These are phyloP conservation scores for Saccharum spontaneum DNA, from an alignment of 176 grass and related monocot species.

Conservation along the genomic window DNA sequence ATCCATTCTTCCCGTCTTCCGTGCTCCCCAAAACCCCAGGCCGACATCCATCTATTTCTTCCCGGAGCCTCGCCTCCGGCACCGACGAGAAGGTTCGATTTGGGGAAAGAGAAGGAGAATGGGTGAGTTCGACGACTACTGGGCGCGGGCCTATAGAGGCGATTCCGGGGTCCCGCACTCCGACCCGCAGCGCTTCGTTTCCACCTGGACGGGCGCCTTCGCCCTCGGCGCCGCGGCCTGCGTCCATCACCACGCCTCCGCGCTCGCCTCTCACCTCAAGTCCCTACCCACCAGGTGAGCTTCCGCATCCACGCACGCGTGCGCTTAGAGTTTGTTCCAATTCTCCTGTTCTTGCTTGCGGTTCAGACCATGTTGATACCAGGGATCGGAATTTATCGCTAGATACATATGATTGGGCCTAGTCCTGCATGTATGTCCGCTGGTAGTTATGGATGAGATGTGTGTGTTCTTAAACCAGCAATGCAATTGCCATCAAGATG, in stretches of 20 bases:
- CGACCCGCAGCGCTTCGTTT: slow-evolving; percentile 56
- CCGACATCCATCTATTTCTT: neutral
- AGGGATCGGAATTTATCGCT: too few relatives aligned
- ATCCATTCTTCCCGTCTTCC: neutral
- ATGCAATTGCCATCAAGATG: neutral
- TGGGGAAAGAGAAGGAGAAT: neutral
- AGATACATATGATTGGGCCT: neutral
- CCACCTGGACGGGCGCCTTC: slow-evolving; percentile 69
- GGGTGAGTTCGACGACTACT: slow-evolving; percentile 75
- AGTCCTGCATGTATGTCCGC: neutral
- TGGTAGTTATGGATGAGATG: neutral
- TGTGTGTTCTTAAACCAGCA: neutral
- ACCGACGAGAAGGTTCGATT: neutral
- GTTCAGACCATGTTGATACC: too few relatives aligned
- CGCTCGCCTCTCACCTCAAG: slow-evolving; percentile 45
- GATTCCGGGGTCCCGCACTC: slow-evolving; percentile 84
- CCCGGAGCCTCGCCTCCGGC: slow-evolving; percentile 19
- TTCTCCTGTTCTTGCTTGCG: neutral
- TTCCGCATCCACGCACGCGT: neutral
- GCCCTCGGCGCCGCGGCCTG: slow-evolving; percentile 72
- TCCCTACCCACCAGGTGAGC: slow-evolving; percentile 36
- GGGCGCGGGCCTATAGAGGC: slow-evolving; percentile 69
- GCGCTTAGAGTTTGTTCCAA: neutral
- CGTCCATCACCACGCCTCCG: slow-evolving; percentile 60
- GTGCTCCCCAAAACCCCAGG: neutral